phyloP scores from a whole-genome alignment of 169 alveolate species.

The Pseudocohnilembus persalinus region DNA sequence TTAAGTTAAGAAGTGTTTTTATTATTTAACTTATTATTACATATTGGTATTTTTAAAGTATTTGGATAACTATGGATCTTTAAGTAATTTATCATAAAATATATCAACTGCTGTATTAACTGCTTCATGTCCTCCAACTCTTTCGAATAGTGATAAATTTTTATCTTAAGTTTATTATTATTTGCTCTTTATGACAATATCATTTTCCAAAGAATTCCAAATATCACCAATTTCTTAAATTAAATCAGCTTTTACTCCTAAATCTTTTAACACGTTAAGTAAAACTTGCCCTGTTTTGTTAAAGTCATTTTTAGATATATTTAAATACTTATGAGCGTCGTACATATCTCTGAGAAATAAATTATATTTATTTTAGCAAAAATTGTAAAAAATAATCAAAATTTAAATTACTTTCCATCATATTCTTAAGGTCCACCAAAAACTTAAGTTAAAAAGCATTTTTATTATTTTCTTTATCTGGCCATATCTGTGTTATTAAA shows the following conservation, averaged over 20 bases:
- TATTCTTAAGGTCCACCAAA: not conserved
- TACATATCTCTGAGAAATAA: not conserved
- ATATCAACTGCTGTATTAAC: not conserved
- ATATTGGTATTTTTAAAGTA: not conserved
- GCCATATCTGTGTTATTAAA: not conserved
- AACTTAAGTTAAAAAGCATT: not conserved
- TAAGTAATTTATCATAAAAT: too few relatives aligned
- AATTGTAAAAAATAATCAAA: too few relatives aligned
- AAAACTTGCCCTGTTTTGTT: not conserved
- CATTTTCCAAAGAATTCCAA: not conserved
- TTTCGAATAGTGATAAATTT: too few relatives aligned
- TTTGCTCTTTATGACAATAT: too few relatives aligned
- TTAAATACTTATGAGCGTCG: not conserved
- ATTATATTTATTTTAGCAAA: not conserved
- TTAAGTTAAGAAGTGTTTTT: not conserved
- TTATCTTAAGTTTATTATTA: too few relatives aligned
- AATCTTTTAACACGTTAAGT: not conserved
- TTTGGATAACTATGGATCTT: not conserved
- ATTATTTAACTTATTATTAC: not conserved
- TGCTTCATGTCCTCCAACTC: not conserved
- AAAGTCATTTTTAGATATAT: not conserved
- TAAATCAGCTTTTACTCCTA: not conserved
- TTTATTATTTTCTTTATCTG: too few relatives aligned
- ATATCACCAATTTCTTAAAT: not conserved
- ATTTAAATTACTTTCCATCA: not conserved